phyloP scores from a whole-genome alignment of 768 basidiomycete genomes.

The Royoungia palumana region DNA sequence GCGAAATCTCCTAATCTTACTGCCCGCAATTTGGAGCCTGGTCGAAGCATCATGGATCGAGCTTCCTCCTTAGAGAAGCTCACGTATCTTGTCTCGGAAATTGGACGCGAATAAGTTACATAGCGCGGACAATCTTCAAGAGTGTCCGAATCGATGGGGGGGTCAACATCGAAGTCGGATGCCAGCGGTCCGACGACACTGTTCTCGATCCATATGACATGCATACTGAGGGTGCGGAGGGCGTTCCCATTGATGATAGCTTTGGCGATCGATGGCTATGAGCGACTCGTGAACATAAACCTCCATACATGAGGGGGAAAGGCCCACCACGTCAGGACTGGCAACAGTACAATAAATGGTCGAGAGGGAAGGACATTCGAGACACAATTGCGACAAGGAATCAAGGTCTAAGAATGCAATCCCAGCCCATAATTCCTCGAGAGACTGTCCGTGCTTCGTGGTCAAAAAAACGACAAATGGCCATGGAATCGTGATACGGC shows the following conservation, averaged over 20 bases:
- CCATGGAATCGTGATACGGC: conserved; percentile 26
- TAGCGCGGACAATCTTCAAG: neutral
- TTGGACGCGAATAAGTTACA: neutral
- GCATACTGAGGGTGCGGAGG: conserved; percentile 47
- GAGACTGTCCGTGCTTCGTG: conserved; percentile 17
- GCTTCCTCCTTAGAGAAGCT: conserved; percentile 43
- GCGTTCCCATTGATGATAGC: conserved; percentile 46
- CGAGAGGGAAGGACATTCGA: conserved; percentile 18
- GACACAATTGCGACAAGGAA: conserved; percentile 20
- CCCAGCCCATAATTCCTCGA: conserved; percentile 19
- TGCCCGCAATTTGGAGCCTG: conserved; percentile 43
- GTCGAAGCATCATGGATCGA: conserved; percentile 50
- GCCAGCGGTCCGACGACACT: conserved; percentile 9
- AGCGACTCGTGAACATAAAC: neutral
- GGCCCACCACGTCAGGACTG: conserved; percentile 46
- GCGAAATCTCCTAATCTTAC: conserved; percentile 45
- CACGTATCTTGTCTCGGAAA: conserved; percentile 7
- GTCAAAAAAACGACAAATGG: conserved; percentile 25
- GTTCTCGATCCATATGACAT: conserved; percentile 48
- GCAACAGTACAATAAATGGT: conserved; percentile 23
- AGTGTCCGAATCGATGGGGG: conserved; percentile 1
- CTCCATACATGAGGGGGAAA: neutral
- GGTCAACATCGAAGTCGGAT: neutral
- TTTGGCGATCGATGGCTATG: conserved; percentile 45
- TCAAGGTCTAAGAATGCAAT: conserved; percentile 24